Percentiles rank a stretch among this genome's conserved stretches.
Conservation (phyloP, 129 eudicot species). For the Escallonia herrerae region DNA sequence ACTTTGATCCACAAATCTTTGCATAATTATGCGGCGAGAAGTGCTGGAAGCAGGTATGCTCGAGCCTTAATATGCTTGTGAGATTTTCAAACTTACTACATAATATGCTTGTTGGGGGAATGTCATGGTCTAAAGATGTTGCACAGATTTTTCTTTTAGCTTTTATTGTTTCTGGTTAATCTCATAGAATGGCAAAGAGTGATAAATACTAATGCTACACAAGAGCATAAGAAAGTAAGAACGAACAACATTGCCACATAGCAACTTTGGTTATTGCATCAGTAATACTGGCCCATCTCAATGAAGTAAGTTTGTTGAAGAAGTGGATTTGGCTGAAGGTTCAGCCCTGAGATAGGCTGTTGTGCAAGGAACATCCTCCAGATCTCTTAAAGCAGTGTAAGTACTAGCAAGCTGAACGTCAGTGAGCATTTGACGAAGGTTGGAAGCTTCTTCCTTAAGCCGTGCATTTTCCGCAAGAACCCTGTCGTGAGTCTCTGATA, state of each 20-base stretch:
- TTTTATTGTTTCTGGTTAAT: background rate
- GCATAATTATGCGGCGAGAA: slow-evolving; percentile 2
- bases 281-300: slow-evolving; percentile 16
- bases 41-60: background rate
- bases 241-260: background rate
- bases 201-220: slow-evolving; percentile 13
- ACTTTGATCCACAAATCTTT: background rate
- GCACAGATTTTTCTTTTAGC: slow-evolving; percentile 2
- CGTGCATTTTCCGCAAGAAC: slow-evolving; percentile 50
- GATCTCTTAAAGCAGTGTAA: slow-evolving; percentile 45
- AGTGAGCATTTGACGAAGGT: slow-evolving; percentile 43
- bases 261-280: slow-evolving; percentile 14
- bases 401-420: slow-evolving; percentile 52
- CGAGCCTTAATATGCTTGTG: background rate
- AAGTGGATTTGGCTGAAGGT: slow-evolving; percentile 31
- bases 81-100: background rate
- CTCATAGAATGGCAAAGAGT: slow-evolving; percentile 14
- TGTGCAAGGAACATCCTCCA: slow-evolving; percentile 54
- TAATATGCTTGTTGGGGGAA: background rate
- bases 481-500: slow-evolving; percentile 51
- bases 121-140: slow-evolving; percentile 11
- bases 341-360: slow-evolving; percentile 48
- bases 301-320: slow-evolving; percentile 53
- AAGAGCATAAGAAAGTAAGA: slow-evolving; percentile 1
- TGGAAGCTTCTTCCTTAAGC: slow-evolving; percentile 77